Evolutionary conservation across 805 yeast species (phyloP).

Genomic region (Candida tibetensis): DNA sequence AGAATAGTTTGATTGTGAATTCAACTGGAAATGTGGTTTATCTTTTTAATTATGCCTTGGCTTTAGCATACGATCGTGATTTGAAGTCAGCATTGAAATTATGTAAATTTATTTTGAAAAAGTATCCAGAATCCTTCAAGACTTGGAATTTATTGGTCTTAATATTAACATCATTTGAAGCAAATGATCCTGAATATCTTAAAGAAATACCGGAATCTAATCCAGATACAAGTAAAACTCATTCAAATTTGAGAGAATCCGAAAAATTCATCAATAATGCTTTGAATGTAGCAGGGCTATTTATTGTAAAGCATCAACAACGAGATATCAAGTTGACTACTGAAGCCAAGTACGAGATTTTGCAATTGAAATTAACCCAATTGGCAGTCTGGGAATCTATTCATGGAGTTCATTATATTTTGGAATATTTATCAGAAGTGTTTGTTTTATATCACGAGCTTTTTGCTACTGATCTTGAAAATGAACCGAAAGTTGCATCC

Average conservation of each 20-base stretch:
- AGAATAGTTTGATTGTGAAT: slow-evolving; percentile 36
- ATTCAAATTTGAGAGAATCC: slow-evolving; percentile 36
- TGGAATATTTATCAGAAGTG: slow-evolving; percentile 65
- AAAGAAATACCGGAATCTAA: neutral
- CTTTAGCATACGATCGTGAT: slow-evolving; percentile 43
- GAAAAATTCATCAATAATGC: slow-evolving; percentile 56
- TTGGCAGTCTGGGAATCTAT: slow-evolving; percentile 64
- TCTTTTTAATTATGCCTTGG: slow-evolving; percentile 48
- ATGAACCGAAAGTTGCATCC: slow-evolving; percentile 4
- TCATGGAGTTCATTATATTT: slow-evolving; percentile 53
- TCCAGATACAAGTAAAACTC: neutral
- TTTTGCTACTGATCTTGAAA: slow-evolving; percentile 33
- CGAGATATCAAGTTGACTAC: slow-evolving; percentile 22
- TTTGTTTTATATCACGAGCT: slow-evolving; percentile 56
- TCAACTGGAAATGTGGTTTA: slow-evolving; percentile 29
- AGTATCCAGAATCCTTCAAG: slow-evolving; percentile 53
- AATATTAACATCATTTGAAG: slow-evolving; percentile 60
- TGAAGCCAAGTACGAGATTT: slow-evolving; percentile 45
- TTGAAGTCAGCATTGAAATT: slow-evolving; percentile 43
- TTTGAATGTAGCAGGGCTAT: slow-evolving; percentile 40
- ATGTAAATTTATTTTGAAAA: slow-evolving; percentile 48
- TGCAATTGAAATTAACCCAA: slow-evolving; percentile 74
- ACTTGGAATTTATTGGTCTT: slow-evolving; percentile 68
- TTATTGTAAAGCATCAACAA: slow-evolving; percentile 26
- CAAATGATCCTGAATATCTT: slow-evolving; percentile 24